phyloP scores from a whole-genome alignment of 495 filamentous ascomycete species.

The Daldinia grandis region DNA sequence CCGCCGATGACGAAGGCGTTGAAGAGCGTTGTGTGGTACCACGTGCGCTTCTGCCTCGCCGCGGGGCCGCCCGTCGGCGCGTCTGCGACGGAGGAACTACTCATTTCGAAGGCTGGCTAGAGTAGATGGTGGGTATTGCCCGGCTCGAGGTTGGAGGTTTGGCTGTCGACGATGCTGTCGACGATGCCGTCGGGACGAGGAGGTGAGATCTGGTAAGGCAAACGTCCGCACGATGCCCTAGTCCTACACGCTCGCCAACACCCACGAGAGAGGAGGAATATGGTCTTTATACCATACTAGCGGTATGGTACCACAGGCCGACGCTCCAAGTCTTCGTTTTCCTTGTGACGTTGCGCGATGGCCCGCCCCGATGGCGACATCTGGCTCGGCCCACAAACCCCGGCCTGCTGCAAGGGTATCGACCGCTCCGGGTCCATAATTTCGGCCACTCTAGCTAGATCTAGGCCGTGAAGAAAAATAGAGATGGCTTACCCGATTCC shows the following conservation, averaged over 20 bases:
- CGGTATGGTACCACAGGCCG: not conserved
- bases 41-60: slow-evolving; percentile 28
- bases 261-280: not conserved
- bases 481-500: slow-evolving; percentile 5
- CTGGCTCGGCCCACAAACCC: slow-evolving; percentile 14
- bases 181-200: no score
- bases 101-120: slow-evolving; percentile 10
- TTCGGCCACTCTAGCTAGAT: slow-evolving; percentile 17
- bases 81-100: not conserved
- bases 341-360: slow-evolving; percentile 29
- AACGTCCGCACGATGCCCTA: not conserved
- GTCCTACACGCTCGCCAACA: not conserved
- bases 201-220: no score
- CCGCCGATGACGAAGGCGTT: slow-evolving; percentile 64
- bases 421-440: not conserved
- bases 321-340: not conserved
- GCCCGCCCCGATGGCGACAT: slow-evolving; percentile 43
- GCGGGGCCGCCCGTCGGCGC: not conserved
- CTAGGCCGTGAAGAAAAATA: not conserved
- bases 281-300: not conserved
- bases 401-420: slow-evolving; percentile 15
- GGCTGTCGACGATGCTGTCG: no score
- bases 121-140: not conserved
- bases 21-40: slow-evolving; percentile 64
- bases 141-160: not conserved